Evolutionary conservation across 1,284 basidiomycete species (phyloP).

Genomic region (Tilletiopsis washingtonensis): DNA sequence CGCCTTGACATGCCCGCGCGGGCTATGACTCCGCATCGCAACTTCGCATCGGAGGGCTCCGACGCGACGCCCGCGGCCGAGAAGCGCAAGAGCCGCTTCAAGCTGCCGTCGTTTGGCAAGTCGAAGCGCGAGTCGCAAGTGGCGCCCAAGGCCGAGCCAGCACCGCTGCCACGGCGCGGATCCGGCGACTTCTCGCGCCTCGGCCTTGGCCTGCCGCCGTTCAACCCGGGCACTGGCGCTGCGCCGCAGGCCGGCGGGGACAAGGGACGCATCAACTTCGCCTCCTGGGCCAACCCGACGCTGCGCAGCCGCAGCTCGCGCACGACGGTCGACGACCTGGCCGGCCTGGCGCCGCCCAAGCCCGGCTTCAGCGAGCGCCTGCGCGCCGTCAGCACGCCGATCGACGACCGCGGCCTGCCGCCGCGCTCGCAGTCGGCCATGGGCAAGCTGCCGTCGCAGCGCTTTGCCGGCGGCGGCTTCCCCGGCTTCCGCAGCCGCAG

Average conservation of each 20-base stretch:
- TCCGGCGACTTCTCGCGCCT: no score
- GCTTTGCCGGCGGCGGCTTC: constrained; percentile 17
- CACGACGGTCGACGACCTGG: constrained; percentile 2
- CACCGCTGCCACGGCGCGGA: no score
- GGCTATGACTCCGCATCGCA: background rate
- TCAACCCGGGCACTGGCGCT: no score
- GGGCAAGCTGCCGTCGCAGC: constrained; percentile 18
- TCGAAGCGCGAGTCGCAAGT: constrained; percentile 18
- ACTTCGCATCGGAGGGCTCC: background rate
- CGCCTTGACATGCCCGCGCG: no score
- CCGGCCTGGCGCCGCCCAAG: constrained; percentile 13
- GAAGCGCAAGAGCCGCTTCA: constrained; percentile 10
- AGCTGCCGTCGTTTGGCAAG: constrained; percentile 18
- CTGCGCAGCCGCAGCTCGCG: constrained; percentile 2
- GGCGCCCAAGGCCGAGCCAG: no score
- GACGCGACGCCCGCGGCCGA: constrained; percentile 2
- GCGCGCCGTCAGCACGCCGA: constrained; percentile 17
- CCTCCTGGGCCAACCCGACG: background rate
- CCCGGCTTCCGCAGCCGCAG: background rate
- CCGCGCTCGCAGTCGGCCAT: constrained; percentile 28
- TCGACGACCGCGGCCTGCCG: constrained; percentile 8
- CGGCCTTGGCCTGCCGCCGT: no score
- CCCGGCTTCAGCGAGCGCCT: constrained; percentile 15
- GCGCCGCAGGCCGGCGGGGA: background rate
- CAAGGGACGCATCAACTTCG: background rate